Base-by-base conservation (phyloP, 108 stramenopile genomes). In the Fragilaria radians region DNA sequence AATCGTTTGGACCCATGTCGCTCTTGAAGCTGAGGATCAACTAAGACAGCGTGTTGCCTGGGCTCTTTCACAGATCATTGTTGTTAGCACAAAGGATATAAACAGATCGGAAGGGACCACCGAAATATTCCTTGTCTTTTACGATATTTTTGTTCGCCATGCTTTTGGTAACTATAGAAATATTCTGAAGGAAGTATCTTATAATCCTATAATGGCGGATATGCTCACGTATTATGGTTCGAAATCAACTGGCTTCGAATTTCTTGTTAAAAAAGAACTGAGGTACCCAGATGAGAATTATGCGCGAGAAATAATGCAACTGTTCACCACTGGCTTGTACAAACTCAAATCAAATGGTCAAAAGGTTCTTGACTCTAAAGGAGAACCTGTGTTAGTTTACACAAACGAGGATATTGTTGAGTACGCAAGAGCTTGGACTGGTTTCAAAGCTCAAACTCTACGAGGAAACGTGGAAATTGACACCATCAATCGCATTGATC, bases 111-210 rank as follows among this genome's bases (percentile, higher is more conserved):
- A 2, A 2, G 22, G 22, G 46, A 17, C 48, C 22, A 32, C 70
- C 32, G 75, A 73, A 52, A 26, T 55, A 21, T 71, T 63, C 51
- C 29, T 77, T 29, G 52, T 42, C 7, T 88, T 73, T 36, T 82
- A 88, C 67, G 87, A 88, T 54, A 88, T 88, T 28, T 83, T 84
- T 60, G 79, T 82, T 2, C 57, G 81, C 7, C 59, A 92, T 62
- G 81, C 81, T 28, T 88, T 92, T 60, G 90, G 90, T 11, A 86
- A 76, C 64, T 88, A 74, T 58, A 24, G 65, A 24, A 81, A 92
- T 46, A 66, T 92, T 32, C 73, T 92, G 36, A 62, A 66, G 17
- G 82, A 83, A 57, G 71, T 74, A 17, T 31, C 63, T 5, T 76
- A 62, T 62, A 70, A 50, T 42, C 65, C 73, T 5, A 7, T 78